phyloP scores from a whole-genome alignment of 257 asterid species.

The Pogostemon cablin region DNA sequence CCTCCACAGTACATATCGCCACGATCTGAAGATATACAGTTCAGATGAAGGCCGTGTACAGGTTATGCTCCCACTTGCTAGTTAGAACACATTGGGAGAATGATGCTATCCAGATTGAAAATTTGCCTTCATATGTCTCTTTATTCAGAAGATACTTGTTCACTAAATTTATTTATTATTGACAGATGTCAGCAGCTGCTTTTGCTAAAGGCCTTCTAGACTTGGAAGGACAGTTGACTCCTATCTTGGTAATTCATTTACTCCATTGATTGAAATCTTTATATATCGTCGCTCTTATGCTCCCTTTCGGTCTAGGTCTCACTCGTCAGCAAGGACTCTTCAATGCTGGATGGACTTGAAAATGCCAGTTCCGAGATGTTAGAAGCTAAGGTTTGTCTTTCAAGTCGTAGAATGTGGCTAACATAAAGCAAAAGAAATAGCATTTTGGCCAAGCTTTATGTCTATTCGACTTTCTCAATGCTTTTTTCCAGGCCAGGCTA shows the following conservation, averaged over 20 bases:
- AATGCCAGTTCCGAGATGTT: slow-evolving; percentile 90
- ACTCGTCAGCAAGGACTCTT: slow-evolving; percentile 97
- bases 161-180: slow-evolving; percentile 18
- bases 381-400: slow-evolving; percentile 81
- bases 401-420: slow-evolving; percentile 6
- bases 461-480: not conserved
- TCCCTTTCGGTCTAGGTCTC: slow-evolving; percentile 63
- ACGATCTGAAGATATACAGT: slow-evolving; percentile 92
- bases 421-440: not conserved
- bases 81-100: slow-evolving; percentile 4
- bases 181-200: slow-evolving; percentile 99
- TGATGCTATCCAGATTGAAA: not conserved
- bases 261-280: no score
- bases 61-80: slow-evolving; percentile 48
- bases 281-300: slow-evolving; percentile 13
- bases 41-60: slow-evolving; percentile 99
- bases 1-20: slow-evolving; percentile 98
- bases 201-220: slow-evolving; percentile 98
- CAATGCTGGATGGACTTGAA: slow-evolving; percentile 97
- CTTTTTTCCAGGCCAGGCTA: slow-evolving; percentile 66
- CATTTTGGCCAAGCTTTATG: not conserved
- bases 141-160: slow-evolving; percentile 17
- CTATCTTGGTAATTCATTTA: slow-evolving; percentile 66
- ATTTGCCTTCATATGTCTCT: slow-evolving; percentile 1
- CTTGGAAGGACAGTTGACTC: slow-evolving; percentile 96